Percentiles rank a stretch among this genome's conserved stretches.
phyloP scores from a whole-genome alignment of 2,329 filamentous ascomycete species.

The Paradendryphiella salina region DNA sequence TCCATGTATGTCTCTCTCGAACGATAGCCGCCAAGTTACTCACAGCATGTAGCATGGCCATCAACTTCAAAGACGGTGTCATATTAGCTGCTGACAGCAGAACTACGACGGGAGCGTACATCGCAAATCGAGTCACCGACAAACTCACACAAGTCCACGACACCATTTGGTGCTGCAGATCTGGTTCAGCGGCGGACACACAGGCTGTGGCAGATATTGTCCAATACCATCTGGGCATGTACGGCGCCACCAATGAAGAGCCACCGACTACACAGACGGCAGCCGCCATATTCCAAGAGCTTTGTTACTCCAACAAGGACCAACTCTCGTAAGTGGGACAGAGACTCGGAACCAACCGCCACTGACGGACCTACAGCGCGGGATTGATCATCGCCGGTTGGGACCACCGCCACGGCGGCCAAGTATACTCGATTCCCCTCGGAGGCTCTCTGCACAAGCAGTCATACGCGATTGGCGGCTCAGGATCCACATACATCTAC shows the following conservation, averaged over 20 bases:
- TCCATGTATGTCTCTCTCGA: slow-evolving; percentile 73
- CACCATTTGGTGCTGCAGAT: slow-evolving; percentile 99
- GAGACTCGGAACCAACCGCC: neutral
- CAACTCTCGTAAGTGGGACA: slow-evolving; percentile 69
- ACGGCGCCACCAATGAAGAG: slow-evolving; percentile 86
- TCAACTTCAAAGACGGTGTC: slow-evolving; percentile 98
- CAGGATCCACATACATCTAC: slow-evolving; percentile 98
- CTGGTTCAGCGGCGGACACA: slow-evolving; percentile 94
- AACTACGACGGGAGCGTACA: slow-evolving; percentile 97
- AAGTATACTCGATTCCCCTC: slow-evolving; percentile 96
- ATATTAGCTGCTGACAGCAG: slow-evolving; percentile 97
- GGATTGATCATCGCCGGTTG: slow-evolving; percentile 99
- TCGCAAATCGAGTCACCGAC: slow-evolving; percentile 98
- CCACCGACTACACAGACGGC: slow-evolving; percentile 92
- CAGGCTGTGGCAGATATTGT: slow-evolving; percentile 98
- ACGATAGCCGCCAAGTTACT: slow-evolving; percentile 21
- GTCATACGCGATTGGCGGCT: slow-evolving; percentile 91
- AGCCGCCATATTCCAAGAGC: slow-evolving; percentile 93
- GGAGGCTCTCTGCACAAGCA: slow-evolving; percentile 98
- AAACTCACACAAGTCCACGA: slow-evolving; percentile 98
- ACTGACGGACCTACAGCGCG: slow-evolving; percentile 61
- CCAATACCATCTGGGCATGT: slow-evolving; percentile 92
- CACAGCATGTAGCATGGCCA: slow-evolving; percentile 75
- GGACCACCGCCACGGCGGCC: slow-evolving; percentile 90
- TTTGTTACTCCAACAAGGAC: slow-evolving; percentile 98